These are phyloP conservation scores for Cichorium intybus DNA, from an alignment of 140 eudicot species.

Conservation along the genomic window DNA sequence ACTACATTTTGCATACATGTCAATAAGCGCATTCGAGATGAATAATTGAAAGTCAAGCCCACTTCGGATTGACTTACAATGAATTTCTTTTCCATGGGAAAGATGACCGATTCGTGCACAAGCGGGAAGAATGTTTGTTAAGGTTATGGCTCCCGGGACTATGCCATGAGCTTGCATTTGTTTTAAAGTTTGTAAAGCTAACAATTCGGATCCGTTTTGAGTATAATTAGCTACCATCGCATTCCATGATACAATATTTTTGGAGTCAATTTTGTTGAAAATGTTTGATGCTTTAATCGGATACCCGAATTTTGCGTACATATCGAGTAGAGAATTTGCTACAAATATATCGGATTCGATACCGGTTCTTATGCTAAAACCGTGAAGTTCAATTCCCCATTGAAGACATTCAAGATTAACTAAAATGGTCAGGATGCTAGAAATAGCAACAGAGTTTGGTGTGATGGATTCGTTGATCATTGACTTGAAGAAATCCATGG, in stretches of 20 bases:
- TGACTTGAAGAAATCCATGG: constrained; percentile 1
- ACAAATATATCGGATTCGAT: constrained; percentile 42
- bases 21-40: constrained; percentile 62
- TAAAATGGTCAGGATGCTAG: constrained; percentile 24
- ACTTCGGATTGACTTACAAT: constrained; percentile 11
- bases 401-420: constrained; percentile 39
- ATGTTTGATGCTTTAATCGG: constrained; percentile 34
- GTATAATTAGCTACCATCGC: constrained; percentile 29
- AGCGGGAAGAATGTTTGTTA: constrained; percentile 70
- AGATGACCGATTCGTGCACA: constrained; percentile 44
- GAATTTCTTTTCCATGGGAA: constrained; percentile 21
- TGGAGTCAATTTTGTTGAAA: constrained; percentile 22
- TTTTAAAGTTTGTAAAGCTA: constrained; percentile 39
- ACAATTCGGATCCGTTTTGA: constrained; percentile 37
- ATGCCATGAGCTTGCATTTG: constrained; percentile 57
- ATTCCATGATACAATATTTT: constrained; percentile 29
- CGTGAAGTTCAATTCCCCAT: constrained; percentile 41
- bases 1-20: constrained; percentile 78
- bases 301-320: constrained; percentile 58
- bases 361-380: constrained; percentile 35
- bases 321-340: constrained; percentile 63
- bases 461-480: constrained; percentile 11
- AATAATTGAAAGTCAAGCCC: constrained; percentile 22
- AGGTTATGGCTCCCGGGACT: constrained; percentile 41
- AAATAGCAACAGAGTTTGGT: constrained; percentile 27